A percentile compares a stretch with the other conserved stretches of the same genome.
phyloP scores from a whole-genome alignment of 371 early-diverging fungal genomes.

The Mortierella sp. region DNA sequence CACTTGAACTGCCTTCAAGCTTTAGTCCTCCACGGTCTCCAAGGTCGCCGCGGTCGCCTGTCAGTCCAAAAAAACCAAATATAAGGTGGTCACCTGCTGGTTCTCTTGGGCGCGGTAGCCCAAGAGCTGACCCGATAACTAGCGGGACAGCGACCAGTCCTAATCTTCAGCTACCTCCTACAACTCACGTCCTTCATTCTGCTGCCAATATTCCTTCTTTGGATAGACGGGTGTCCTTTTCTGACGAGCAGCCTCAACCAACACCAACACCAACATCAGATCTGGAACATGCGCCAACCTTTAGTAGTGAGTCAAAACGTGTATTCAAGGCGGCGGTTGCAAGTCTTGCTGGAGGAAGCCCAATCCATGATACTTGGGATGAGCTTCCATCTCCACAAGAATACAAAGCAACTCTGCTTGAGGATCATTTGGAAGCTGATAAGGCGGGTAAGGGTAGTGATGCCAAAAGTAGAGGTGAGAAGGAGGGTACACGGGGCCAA shows the following conservation, averaged over 20 bases:
- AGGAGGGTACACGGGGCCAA: neutral
- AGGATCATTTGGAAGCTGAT: slow-evolving; percentile 11
- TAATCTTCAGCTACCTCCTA: neutral
- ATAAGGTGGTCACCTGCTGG: slow-evolving; percentile 9
- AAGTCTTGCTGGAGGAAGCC: slow-evolving; percentile 13
- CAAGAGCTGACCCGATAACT: neutral
- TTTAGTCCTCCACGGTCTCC: slow-evolving; percentile 26
- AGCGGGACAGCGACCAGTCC: neutral
- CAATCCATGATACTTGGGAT: neutral
- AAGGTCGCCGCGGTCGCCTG: slow-evolving; percentile 18
- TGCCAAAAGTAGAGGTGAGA: neutral
- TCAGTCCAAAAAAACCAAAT: slow-evolving; percentile 18
- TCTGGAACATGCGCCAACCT: slow-evolving; percentile 20
- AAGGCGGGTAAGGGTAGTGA: slow-evolving; percentile 7
- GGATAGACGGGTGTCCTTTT: slow-evolving; percentile 30
- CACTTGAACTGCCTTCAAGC: slow-evolving; percentile 18
- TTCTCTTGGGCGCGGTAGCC: slow-evolving; percentile 3
- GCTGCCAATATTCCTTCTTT: slow-evolving; percentile 14
- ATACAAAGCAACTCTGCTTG: slow-evolving; percentile 21
- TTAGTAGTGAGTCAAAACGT: slow-evolving; percentile 35
- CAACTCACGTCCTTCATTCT: slow-evolving; percentile 22
- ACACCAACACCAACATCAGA: slow-evolving; percentile 10
- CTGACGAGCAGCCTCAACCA: slow-evolving; percentile 13
- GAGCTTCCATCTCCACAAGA: neutral
- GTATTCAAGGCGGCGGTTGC: slow-evolving; percentile 24